phyloP scores from a whole-genome alignment of 2,329 filamentous ascomycete genomes.

The Arthroderma uncinatum region DNA sequence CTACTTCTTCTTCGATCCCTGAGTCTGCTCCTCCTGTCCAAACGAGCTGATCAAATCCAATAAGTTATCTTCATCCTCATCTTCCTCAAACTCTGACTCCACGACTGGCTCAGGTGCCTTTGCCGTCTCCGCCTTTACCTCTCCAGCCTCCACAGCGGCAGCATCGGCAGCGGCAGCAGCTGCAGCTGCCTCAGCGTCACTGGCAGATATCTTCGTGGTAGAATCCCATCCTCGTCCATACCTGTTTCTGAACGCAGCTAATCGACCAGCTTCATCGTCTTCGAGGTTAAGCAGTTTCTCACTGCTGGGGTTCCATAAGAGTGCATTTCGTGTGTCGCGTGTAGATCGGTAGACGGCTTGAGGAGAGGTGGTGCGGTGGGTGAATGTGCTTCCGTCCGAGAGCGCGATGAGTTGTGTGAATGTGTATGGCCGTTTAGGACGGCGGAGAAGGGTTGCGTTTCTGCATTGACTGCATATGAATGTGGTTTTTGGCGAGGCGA shows the following conservation, averaged over 20 bases:
- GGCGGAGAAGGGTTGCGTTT: conserved; percentile 71
- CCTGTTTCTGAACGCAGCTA: conserved; percentile 72
- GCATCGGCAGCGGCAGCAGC: conserved; percentile 13
- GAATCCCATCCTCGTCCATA: conserved; percentile 80
- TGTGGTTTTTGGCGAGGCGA: conserved; percentile 19
- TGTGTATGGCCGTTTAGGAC: conserved; percentile 84
- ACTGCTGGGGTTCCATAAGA: conserved; percentile 80
- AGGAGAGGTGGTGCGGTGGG: conserved; percentile 41
- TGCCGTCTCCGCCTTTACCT: conserved; percentile 10
- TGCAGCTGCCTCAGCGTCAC: conserved; percentile 22
- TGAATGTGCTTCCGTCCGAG: conserved; percentile 74
- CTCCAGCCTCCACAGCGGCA: conserved; percentile 24
- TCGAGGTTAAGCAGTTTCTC: conserved; percentile 77
- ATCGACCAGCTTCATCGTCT: conserved; percentile 82
- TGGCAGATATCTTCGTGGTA: conserved; percentile 27
- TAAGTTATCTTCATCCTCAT: conserved; percentile 43
- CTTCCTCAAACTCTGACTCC: conserved; percentile 24
- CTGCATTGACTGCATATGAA: conserved; percentile 53
- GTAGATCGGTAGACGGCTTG: conserved; percentile 48
- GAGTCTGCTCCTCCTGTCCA: conserved; percentile 32
- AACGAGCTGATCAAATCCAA: conserved; percentile 47
- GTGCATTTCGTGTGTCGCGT: conserved; percentile 82
- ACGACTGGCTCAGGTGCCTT: conserved; percentile 33
- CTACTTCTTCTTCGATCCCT: conserved; percentile 28
- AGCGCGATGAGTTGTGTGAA: conserved; percentile 96